Conservation (phyloP, 2,329 filamentous ascomycete species). For the Penicillium oxalicum region DNA sequence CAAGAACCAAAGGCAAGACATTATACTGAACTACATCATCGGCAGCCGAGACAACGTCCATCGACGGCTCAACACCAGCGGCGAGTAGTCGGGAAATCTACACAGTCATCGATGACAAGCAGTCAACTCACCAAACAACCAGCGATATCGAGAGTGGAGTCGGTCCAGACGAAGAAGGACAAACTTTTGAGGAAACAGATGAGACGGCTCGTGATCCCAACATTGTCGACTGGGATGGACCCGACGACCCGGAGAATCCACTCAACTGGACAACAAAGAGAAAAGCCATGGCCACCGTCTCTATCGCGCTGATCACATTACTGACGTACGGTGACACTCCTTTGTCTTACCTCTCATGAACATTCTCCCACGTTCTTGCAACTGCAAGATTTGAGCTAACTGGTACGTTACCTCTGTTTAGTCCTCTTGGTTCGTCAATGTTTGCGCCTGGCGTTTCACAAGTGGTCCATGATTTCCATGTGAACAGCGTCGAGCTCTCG, state of each 20-base stretch:
- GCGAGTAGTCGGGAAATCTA: conserved; percentile 9
- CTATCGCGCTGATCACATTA: conserved; percentile 44
- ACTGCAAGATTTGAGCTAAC: background rate
- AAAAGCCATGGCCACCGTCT: conserved; percentile 43
- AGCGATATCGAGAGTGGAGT: conserved; percentile 11
- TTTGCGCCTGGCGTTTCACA: conserved; percentile 39
- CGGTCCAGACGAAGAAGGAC: background rate
- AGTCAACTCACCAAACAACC: background rate
- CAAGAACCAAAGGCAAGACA: background rate
- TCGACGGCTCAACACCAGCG: conserved; percentile 14
- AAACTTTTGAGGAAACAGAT: background rate
- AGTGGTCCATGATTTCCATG: conserved; percentile 44
- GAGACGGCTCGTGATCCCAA: conserved; percentile 35
- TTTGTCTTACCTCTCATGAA: conserved; percentile 7
- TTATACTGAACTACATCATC: background rate
- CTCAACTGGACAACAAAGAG: conserved; percentile 23
- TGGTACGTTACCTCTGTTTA: conserved; percentile 2
- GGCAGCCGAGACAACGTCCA: conserved; percentile 7
- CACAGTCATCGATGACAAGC: conserved; percentile 3
- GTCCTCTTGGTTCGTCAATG: conserved; percentile 40
- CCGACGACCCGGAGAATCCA: conserved; percentile 43
- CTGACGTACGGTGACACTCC: conserved; percentile 9
- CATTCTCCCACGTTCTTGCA: too few species aligned
- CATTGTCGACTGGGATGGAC: conserved; percentile 56
- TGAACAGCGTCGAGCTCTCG: conserved; percentile 39